These are phyloP conservation scores for Coprinopsis cinerea DNA, from an alignment of 768 basidiomycete species.

Conservation along the genomic window DNA sequence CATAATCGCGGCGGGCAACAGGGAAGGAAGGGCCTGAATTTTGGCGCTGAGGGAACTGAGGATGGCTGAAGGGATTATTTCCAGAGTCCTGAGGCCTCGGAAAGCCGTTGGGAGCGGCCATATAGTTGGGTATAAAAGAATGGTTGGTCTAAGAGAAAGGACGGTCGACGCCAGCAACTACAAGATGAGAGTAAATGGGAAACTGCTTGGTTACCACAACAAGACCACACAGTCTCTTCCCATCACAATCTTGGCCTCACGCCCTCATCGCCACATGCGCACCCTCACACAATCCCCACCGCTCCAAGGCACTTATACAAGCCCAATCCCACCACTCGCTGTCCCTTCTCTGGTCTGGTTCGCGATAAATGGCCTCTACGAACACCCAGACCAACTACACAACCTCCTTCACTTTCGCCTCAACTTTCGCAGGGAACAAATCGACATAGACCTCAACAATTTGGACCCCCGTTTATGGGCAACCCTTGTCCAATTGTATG, in stretches of 20 bases:
- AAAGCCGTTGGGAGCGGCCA: slow-evolving; percentile 13
- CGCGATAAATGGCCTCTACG: slow-evolving; percentile 40
- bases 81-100: slow-evolving; percentile 14
- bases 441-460: slow-evolving; percentile 22
- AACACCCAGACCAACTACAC: slow-evolving; percentile 41
- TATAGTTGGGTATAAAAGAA: slow-evolving; percentile 4
- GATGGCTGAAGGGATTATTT: slow-evolving; percentile 16
- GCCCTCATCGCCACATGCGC: slow-evolving; percentile 8
- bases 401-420: slow-evolving; percentile 31
- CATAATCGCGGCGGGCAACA: slow-evolving; percentile 36
- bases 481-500: slow-evolving; percentile 53
- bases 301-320: slow-evolving; percentile 11
- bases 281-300: not conserved
- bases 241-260: too few relatives aligned
- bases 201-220: too few relatives aligned
- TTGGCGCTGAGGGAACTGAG: slow-evolving; percentile 22
- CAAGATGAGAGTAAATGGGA: slow-evolving; percentile 10
- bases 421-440: slow-evolving; percentile 34
- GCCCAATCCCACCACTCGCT: slow-evolving; percentile 19
- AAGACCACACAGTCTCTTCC: too few relatives aligned
- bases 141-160: slow-evolving; percentile 9
- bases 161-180: slow-evolving; percentile 15
- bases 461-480: slow-evolving; percentile 61
- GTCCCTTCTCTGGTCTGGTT: slow-evolving; percentile 51
- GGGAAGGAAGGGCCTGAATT: slow-evolving; percentile 18